Percentiles rank a stretch among this genome's conserved stretches.
phyloP scores from a whole-genome alignment of 768 basidiomycete genomes.

The Cystobasidiopsis lactophilus region DNA sequence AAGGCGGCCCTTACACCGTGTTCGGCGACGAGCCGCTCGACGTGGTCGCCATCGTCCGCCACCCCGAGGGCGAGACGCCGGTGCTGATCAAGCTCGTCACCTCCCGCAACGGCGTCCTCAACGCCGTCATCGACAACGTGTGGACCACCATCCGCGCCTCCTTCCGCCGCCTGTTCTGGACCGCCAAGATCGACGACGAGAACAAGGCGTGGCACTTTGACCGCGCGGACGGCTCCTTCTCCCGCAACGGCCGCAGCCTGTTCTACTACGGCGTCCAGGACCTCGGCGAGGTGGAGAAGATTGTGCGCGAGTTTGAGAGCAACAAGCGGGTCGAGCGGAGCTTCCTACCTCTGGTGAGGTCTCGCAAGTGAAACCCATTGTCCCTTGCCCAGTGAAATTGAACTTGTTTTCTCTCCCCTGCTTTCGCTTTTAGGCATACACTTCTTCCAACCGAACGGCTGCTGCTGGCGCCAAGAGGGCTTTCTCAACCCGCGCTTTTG shows the following conservation, averaged over 20 bases:
- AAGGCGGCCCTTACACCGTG: slow-evolving; percentile 51
- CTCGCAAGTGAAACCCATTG: not conserved
- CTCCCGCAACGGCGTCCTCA: slow-evolving; percentile 68
- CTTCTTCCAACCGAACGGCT: slow-evolving; percentile 23
- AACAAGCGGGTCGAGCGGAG: slow-evolving; percentile 67
- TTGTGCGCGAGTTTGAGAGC: slow-evolving; percentile 39
- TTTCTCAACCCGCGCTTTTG: slow-evolving; percentile 24
- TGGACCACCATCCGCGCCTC: slow-evolving; percentile 93
- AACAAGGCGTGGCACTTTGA: slow-evolving; percentile 98
- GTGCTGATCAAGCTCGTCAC: slow-evolving; percentile 82
- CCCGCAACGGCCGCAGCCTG: slow-evolving; percentile 70
- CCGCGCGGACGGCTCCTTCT: slow-evolving; percentile 91
- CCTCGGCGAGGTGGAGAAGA: slow-evolving; percentile 68
- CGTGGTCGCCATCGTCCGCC: slow-evolving; percentile 77
- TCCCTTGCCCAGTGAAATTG: not conserved
- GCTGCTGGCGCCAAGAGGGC: slow-evolving; percentile 31
- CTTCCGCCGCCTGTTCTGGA: slow-evolving; percentile 87
- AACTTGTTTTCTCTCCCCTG: slow-evolving; percentile 29
- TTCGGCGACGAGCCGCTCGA: slow-evolving; percentile 98
- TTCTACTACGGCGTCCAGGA: slow-evolving; percentile 97
- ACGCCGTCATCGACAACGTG: slow-evolving; percentile 90
- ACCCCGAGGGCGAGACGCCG: slow-evolving; percentile 67
- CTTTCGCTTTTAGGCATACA: slow-evolving; percentile 31
- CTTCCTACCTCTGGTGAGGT: slow-evolving; percentile 41
- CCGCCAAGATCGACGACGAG: slow-evolving; percentile 85